Percentiles rank a stretch among this genome's conserved stretches.
Evolutionary conservation across 306 rosid species (phyloP).

Genomic region (Luffa acutangula): DNA sequence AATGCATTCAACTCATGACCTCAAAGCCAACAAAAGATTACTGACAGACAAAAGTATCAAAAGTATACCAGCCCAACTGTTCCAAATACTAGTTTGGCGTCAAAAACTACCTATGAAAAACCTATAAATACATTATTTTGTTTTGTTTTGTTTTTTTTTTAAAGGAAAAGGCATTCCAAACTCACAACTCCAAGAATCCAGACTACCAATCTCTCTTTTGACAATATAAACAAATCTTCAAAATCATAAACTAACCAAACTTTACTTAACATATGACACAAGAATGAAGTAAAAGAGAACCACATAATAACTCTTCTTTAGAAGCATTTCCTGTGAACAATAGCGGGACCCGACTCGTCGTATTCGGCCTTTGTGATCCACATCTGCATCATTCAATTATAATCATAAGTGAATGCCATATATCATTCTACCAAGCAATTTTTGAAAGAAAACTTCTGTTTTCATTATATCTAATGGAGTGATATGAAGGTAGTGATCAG

Average conservation of each 20-base stretch:
- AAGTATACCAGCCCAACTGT: not conserved
- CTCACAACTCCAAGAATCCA: not conserved
- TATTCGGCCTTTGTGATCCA: conserved; percentile 71
- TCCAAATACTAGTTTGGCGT: not conserved
- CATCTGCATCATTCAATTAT: conserved; percentile 33
- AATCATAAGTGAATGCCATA: not conserved
- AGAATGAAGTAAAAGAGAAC: not conserved
- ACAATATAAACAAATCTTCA: conserved; percentile 5
- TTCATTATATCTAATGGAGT: not conserved
- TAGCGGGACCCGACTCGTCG: conserved; percentile 69
- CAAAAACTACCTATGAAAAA: not conserved
- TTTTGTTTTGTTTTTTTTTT: not conserved
- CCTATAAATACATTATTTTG: not conserved
- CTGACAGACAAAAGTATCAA: not conserved
- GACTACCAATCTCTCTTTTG: not conserved
- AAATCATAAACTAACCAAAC: conserved; percentile 1
- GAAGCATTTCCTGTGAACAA: conserved; percentile 71
- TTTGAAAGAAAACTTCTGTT: not conserved
- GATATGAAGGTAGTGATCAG: not conserved
- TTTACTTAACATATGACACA: conserved; percentile 9
- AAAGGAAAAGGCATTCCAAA: not conserved
- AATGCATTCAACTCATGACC: conserved; percentile 4
- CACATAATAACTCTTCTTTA: conserved; percentile 8
- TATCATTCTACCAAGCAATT: not conserved
- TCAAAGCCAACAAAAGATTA: not conserved